Evolutionary conservation across 2,329 filamentous ascomycete genomes (phyloP).

Genomic region (Paraphoma chrysanthemicola): DNA sequence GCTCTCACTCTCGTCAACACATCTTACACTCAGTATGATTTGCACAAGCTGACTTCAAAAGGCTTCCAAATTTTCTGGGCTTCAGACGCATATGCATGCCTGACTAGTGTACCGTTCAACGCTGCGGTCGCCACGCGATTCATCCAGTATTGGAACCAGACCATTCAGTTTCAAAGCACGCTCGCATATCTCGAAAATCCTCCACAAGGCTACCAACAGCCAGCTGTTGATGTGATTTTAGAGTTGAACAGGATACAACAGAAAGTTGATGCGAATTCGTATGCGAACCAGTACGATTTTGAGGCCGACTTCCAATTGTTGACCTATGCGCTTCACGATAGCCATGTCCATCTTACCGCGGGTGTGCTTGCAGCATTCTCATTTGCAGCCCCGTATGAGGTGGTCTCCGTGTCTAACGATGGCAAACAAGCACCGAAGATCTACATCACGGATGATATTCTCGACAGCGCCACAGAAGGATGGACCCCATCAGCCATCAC

Average conservation of each 20-base stretch:
- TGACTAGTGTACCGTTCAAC: conserved; percentile 56
- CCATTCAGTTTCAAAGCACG: conserved; percentile 55
- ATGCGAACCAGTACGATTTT: conserved; percentile 49
- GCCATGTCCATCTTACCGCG: conserved; percentile 33
- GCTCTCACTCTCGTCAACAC: background rate
- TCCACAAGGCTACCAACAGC: conserved; percentile 51
- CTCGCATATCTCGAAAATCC: conserved; percentile 51
- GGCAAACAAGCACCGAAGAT: conserved; percentile 34
- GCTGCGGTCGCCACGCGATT: conserved; percentile 52
- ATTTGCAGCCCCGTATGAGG: conserved; percentile 29
- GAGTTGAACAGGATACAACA: conserved; percentile 35
- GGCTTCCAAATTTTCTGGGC: conserved; percentile 5
- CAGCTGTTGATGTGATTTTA: conserved; percentile 42
- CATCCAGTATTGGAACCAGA: conserved; percentile 54
- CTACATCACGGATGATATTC: conserved; percentile 42
- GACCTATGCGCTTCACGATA: conserved; percentile 39
- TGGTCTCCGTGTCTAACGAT: conserved; percentile 33
- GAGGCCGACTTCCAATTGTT: conserved; percentile 47
- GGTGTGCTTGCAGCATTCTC: conserved; percentile 37
- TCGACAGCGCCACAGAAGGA: conserved; percentile 25
- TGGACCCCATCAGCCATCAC: conserved; percentile 30
- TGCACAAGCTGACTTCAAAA: background rate
- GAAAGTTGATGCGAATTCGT: conserved; percentile 30
- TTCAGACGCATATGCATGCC: conserved; percentile 38
- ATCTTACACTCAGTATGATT: background rate